Percentiles rank a stretch among this genome's conserved stretches.
These are phyloP conservation scores for Gastrolobium villosum DNA, from an alignment of 306 rosid genomes.

Conservation along the genomic window DNA sequence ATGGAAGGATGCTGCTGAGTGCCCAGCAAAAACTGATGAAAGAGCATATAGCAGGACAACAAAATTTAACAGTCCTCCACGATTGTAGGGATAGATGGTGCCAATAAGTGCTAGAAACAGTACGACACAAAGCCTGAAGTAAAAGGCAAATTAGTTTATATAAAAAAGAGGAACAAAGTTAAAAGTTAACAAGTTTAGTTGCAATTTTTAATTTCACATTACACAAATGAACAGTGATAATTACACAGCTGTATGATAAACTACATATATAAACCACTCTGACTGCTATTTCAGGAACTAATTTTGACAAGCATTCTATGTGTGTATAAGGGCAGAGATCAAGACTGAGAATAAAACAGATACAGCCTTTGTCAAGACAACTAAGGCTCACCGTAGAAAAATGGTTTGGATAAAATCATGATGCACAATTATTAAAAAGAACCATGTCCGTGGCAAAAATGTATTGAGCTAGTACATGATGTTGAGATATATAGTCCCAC, in stretches of 20 bases:
- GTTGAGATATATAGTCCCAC: too few species aligned
- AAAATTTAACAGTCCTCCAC: conserved; percentile 75
- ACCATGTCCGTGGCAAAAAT: conserved; percentile 14
- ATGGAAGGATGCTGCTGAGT: conserved; percentile 80
- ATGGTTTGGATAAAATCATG: conserved; percentile 21
- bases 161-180: conserved; percentile 33
- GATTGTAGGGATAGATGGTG: conserved; percentile 78
- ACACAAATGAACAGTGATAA: conserved; percentile 9
- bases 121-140: conserved; percentile 69
- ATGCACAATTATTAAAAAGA: conserved; percentile 6
- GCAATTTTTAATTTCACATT: conserved; percentile 2
- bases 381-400: not conserved
- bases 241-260: conserved; percentile 31
- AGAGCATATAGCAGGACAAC: conserved; percentile 65
- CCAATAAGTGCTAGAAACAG: conserved; percentile 75
- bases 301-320: conserved; percentile 23
- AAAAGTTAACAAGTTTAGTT: conserved; percentile 5
- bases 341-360: conserved; percentile 23
- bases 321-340: conserved; percentile 19
- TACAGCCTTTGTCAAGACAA: conserved; percentile 29
- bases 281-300: conserved; percentile 20
- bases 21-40: conserved; percentile 78
- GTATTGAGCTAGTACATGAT: conserved; percentile 16
- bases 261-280: conserved; percentile 31
- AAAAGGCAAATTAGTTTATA: conserved; percentile 35